Base-by-base conservation (phyloP, 179 eudicot species). In the Silene noctiflora region DNA sequence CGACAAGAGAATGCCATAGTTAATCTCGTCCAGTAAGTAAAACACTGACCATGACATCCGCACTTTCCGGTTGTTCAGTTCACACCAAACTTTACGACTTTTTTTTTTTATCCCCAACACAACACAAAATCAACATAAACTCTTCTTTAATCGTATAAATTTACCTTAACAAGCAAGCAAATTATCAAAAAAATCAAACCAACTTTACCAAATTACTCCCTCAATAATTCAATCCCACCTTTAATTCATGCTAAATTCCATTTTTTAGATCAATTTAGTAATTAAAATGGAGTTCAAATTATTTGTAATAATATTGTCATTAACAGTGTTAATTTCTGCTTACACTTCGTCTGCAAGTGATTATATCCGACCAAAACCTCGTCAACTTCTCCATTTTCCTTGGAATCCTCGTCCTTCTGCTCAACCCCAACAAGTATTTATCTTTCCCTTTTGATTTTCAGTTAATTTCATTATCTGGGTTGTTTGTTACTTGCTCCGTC, bases 351-450 rank as follows among this genome's bases (percentile, higher is more conserved):
- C 61, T 73, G 48, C 84, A 4, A 81, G 69, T 72, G 85, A 86
- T 60, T 94, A 94, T 63, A 79, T 92, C 46, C 85, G 97, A 8
- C 96, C 97, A 0, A 86, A 82, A 78, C 92, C 92, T 35, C 89
- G 98, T 21, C 77, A 89, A 76, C 80, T 79, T 19, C 82, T 90
- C 73, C 81, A 77, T 21, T 89, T 94, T 33, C 89, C 87, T 20
- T 88, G 85, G 91, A 29, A 33, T 24, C 61, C 51, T 53, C 90
- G 85, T 24, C 51, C 56, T 73, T 78, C 88, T 13, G 77, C 91
- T 66, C 73, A 77, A n/a, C 98, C 98, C 61, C 92, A 90, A 29
- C 98, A 92, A 92, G 98, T 90, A 21, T 3, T 53, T 31, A 29
- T 10, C 1, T 0, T 3, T 31, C 13, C 39, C 3, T 24, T 4